phyloP scores from a whole-genome alignment of 306 rosid species.

The Canavalia ensiformis region DNA sequence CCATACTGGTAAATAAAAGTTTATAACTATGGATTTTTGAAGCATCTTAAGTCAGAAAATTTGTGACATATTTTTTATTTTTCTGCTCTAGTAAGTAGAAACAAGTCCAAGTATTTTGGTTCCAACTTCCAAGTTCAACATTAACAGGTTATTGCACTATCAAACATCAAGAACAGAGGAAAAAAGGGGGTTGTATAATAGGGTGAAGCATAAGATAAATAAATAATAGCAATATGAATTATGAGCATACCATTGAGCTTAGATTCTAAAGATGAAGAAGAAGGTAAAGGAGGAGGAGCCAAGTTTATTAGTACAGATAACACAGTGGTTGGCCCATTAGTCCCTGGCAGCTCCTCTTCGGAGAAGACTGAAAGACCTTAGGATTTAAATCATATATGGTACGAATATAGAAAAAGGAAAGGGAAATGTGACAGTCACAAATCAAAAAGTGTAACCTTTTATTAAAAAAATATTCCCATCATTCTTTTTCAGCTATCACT shows the following conservation, averaged over 20 bases:
- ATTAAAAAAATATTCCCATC: no score
- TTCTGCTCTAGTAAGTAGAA: not conserved
- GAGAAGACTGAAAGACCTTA: not conserved
- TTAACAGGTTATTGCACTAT: not conserved
- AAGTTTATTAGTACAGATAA: not conserved
- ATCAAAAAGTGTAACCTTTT: no score
- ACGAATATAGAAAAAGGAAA: not conserved
- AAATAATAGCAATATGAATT: not conserved
- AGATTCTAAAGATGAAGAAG: constrained; percentile 38
- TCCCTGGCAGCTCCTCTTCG: constrained; percentile 8
- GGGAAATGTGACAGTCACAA: no score
- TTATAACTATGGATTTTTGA: not conserved
- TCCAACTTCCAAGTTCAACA: not conserved
- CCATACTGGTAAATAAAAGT: not conserved
- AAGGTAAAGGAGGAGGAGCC: constrained; percentile 36
- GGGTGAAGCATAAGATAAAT: not conserved
- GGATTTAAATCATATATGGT: not conserved
- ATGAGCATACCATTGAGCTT: constrained; percentile 45
- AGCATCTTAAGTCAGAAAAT: not conserved
- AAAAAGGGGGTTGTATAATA: not conserved
- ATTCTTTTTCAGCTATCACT: no score
- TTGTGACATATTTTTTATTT: not conserved
- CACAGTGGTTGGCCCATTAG: constrained; percentile 24
- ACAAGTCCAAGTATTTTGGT: not conserved
- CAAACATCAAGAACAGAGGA: not conserved